Evolutionary conservation across 768 basidiomycete genomes (phyloP).

Genomic region (Lentinula boryana): DNA sequence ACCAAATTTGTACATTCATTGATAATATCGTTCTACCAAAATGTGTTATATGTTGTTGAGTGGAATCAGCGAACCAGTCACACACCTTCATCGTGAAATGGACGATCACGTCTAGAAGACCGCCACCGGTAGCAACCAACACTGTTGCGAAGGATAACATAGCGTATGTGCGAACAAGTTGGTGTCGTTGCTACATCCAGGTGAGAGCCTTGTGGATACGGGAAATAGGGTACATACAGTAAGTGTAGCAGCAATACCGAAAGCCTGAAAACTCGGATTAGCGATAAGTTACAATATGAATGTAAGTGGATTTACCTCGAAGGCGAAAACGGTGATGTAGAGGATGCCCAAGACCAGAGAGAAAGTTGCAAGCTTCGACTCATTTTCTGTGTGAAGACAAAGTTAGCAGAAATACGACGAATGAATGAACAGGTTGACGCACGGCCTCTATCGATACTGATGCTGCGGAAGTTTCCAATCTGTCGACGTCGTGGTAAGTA

Average conservation of each 20-base stretch:
- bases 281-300: neutral
- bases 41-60: neutral
- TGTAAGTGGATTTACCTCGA: slow-evolving; percentile 31
- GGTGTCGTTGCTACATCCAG: slow-evolving; percentile 43
- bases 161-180: slow-evolving; percentile 51
- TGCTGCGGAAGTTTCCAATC: slow-evolving; percentile 60
- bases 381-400: slow-evolving; percentile 24
- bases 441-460: slow-evolving; percentile 42
- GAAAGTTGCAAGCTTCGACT: slow-evolving; percentile 42
- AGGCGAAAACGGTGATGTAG: slow-evolving; percentile 42
- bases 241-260: slow-evolving; percentile 46
- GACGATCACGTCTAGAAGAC: slow-evolving; percentile 48
- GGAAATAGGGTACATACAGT: slow-evolving; percentile 33
- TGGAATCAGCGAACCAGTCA: neutral
- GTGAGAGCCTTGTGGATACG: neutral
- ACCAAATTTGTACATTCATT: slow-evolving; percentile 42
- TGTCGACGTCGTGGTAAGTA: slow-evolving; percentile 26
- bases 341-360: slow-evolving; percentile 56
- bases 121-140: slow-evolving; percentile 44
- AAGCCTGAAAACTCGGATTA: slow-evolving; percentile 18
- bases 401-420: neutral
- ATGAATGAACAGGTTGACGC: slow-evolving; percentile 16
- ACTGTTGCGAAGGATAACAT: slow-evolving; percentile 40
- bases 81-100: slow-evolving; percentile 68
- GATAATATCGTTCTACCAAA: slow-evolving; percentile 49